Base-by-base conservation (phyloP, 148 eudicot genomes). In the Chenopodium suecicum region DNA sequence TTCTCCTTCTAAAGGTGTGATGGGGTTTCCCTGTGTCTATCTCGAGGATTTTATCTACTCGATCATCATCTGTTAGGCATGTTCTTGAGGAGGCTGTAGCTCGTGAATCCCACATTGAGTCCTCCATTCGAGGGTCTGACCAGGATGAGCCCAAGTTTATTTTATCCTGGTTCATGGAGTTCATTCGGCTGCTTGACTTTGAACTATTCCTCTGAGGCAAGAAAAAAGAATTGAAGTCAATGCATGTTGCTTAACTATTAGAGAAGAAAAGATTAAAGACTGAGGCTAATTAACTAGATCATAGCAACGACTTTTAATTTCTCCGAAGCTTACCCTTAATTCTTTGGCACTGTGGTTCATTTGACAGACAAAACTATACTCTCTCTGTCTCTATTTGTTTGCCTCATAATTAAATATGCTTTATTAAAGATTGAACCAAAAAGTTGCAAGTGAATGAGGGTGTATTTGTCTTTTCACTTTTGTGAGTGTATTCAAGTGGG, bases 11-110 rank as follows among this genome's bases (percentile, higher is more conserved):
- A 54, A 87, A 70, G 0, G 19, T 70, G 12, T 79, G 23, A 29
- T 89, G 90, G n/a, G 85, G 80, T 69, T 81, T 90, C 41, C 86
- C 89, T 6, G 83, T 83, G 79, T 94, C 95, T 29, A 90, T 79
- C 81, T 92, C 97, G 14, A 91, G 91, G 69, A 94, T 87, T 78
- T 84, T 87, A 79, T 88, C 94, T 16, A 81, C 87, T 74, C 85
- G 85, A 44, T 88, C 91, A 50, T 88, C 89, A 10, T 86, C 92
- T 14, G 73, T 77, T 1, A 78, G 47, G 69, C 86, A 70, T 68
- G 78, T 65, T 64, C 84, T 70, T 29, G 82, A 22, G 20, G 81
- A 65, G 19, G 77, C 62, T 52, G 84, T 54, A 16, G 75, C 84
- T 4, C 71, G 78, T 70, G 77, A 79, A 16, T 81, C 86, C 79